Base-by-base conservation (phyloP, 2,329 filamentous ascomycete species). In the Fusarium staphyleae region DNA sequence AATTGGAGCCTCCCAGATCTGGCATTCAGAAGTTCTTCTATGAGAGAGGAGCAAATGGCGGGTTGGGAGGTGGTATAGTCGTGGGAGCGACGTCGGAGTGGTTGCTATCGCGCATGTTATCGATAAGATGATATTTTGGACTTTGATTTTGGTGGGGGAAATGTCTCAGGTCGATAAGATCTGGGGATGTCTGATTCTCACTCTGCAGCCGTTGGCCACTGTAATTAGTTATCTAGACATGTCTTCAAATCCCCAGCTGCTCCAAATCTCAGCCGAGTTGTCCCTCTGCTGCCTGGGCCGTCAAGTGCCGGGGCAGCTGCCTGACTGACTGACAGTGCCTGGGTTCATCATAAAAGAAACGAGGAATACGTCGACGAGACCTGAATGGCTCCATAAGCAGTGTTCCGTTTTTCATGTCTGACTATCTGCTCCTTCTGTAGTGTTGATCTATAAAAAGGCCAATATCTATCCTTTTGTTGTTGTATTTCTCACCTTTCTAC, bases 101-200 rank as follows among this genome's bases (percentile, higher is more conserved):
- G 55, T 39, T 46, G 49, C 42, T 58, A 39, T 14, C 22, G 37
- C n/a, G 43, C 13, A 15, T 59, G 57, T 62, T 61, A 62, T 62
- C 57, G 57, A 62, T 62, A 61, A 61, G 57, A 29, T 14, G 13
- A n/a, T 34, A 18, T 43, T 32, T 48, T 53, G 14, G 22, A 10
- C 14, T 28, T 16, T 5, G 5, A 4, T 28, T 12, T 50, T 33
- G 57, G 49, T 57, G 53, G 53, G 50, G 40, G 37, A 29, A 30
- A 33, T 3, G 11, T 30, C 32, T 39, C 8, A 32, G n/a, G 22
- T 22, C 19, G 39, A 39, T 18, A 42, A 40, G 33, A 15, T 30
- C 33, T 26, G 40, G 34, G 34, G 34, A 29, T n/a, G n/a, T n/a
- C n/a, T n/a, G n/a, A n/a, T n/a, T n/a, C 19, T 22, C 19, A 22